phyloP scores from a whole-genome alignment of 768 basidiomycete genomes.

The Amanita muscaria region DNA sequence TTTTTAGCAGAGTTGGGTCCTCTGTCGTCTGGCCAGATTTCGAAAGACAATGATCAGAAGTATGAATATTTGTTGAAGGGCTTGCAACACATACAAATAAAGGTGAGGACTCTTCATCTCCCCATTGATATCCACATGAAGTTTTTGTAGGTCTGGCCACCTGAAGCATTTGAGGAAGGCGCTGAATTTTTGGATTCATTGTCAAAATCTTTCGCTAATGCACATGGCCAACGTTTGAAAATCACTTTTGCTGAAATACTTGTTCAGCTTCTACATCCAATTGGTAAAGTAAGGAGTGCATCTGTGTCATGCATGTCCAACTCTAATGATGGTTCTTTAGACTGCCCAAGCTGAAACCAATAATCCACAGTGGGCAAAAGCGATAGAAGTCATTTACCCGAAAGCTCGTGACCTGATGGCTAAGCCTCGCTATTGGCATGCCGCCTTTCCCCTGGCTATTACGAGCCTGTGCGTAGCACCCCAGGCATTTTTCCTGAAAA shows the following conservation, averaged over 20 bases:
- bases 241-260: conserved; percentile 80
- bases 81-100: conserved; percentile 74
- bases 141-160: conserved; percentile 72
- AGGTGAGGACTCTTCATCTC: conserved; percentile 33
- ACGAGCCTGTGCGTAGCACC: conserved; percentile 84
- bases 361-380: conserved; percentile 90
- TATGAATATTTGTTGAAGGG: conserved; percentile 83
- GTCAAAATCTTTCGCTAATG: conserved; percentile 73
- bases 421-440: conserved; percentile 85
- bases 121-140: not conserved
- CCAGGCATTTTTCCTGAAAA: conserved; percentile 71
- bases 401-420: conserved; percentile 78
- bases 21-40: conserved; percentile 63
- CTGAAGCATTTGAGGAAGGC: conserved; percentile 87
- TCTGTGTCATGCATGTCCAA: not conserved
- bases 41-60: conserved; percentile 72
- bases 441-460: conserved; percentile 78
- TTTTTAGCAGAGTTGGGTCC: conserved; percentile 76
- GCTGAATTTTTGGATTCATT: conserved; percentile 84
- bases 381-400: conserved; percentile 75
- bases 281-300: conserved; percentile 57
- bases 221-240: conserved; percentile 79
- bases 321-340: conserved; percentile 28
- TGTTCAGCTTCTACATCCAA: conserved; percentile 70
- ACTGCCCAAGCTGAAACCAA: conserved; percentile 95